These are phyloP conservation scores for Gonium pectorale DNA, from an alignment of 139 green algal genomes.

Conservation along the genomic window DNA sequence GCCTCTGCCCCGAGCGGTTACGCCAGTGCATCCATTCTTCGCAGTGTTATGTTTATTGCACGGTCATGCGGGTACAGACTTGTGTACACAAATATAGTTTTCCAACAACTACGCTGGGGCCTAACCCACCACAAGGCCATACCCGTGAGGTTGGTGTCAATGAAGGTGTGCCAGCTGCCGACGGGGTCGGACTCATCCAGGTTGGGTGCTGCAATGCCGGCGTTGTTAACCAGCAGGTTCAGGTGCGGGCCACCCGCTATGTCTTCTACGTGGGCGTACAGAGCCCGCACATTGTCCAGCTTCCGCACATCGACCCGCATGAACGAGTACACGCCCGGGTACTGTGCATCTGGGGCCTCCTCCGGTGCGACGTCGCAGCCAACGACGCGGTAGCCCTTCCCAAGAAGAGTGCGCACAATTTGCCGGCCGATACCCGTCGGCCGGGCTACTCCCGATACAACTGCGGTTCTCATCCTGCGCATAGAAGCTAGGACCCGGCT, in stretches of 20 bases:
- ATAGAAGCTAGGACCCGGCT: no score
- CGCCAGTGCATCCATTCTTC: no score
- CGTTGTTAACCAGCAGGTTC: slow-evolving; percentile 52
- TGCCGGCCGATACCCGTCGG: slow-evolving; percentile 1
- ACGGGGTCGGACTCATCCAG: slow-evolving; percentile 6
- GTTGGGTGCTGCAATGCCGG: slow-evolving; percentile 32
- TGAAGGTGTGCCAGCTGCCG: slow-evolving; percentile 37
- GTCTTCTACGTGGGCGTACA: not conserved
- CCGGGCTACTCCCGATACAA: slow-evolving; percentile 21
- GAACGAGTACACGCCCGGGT: not conserved
- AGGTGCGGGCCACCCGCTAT: not conserved
- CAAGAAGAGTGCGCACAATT: not conserved
- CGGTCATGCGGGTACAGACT: no score
- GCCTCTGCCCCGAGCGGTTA: no score
- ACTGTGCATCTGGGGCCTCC: not conserved
- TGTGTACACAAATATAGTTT: no score
- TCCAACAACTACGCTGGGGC: no score
- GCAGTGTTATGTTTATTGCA: no score
- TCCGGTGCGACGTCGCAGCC: slow-evolving; percentile 9
- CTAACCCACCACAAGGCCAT: not conserved
- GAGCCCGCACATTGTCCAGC: not conserved
- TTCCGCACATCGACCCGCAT: not conserved
- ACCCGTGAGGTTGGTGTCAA: slow-evolving; percentile 51
- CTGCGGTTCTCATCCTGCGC: not conserved
- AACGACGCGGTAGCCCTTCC: slow-evolving; percentile 1